Evolutionary conservation across 176 grass and related monocot genomes (phyloP), one percentile per base, ranked within the genome.

Genomic region (Pontederia paniculata): DNA sequence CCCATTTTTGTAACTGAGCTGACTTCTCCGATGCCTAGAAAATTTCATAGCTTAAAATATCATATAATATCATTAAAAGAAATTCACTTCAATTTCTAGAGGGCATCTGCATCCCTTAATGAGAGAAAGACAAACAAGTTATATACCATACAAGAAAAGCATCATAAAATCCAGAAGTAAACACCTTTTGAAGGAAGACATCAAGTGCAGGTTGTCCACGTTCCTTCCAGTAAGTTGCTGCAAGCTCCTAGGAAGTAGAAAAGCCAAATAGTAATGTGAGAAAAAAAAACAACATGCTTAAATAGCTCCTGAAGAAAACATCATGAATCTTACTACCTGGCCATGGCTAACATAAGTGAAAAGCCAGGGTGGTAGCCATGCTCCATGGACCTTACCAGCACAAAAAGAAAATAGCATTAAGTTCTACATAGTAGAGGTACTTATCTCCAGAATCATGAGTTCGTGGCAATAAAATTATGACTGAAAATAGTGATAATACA

Each of bases 321-420:
- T 13, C 45, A 18, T 20, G 13, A 19, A 46, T 62, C 50, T 23
- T 80, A 88, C 84, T 78, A 91, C 87, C 77, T 74, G 60, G 48
- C 49, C 82, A 54, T 2, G 67, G 59, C 71, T n/a, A 50, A 75
- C 61, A 77, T 85, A 59, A 68, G 75, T 61, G 1, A 49, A 83
- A 50, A 98, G 65, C 94, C 87, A 98, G 67, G 83, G 83, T 66
- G 87, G 80, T 57, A 98, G 73, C 94, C 94, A 98, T 63, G 87
- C 75, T 77, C 78, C 83, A 82, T 93, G 80, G 62, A 72, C 73
- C 87, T 98, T 74, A 22, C 15, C 12, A 53, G 20, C 23, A 42
- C 17, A 62, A 23, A 21, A 9, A 43, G 9, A 9, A 0, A 9
- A 12, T 22, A 9, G 13, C 12, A 47, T 20, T 23, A 47, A 42